These are phyloP conservation scores for Boeremia exigua DNA, from an alignment of 2,329 filamentous ascomycete species.

Conservation along the genomic window DNA sequence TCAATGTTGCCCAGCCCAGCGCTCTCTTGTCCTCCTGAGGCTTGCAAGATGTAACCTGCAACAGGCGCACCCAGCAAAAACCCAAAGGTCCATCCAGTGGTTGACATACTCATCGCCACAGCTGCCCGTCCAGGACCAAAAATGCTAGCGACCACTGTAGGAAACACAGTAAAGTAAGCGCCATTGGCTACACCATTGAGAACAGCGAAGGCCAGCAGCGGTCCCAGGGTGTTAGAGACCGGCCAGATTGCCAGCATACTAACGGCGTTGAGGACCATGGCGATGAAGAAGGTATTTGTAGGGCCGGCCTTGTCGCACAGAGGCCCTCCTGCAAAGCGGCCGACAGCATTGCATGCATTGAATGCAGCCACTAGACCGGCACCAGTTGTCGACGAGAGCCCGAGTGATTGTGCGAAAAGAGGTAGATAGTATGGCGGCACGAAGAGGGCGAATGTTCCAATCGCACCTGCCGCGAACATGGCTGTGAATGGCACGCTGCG, in stretches of 20 bases:
- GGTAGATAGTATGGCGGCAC: slow-evolving; percentile 38
- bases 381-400: slow-evolving; percentile 28
- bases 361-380: slow-evolving; percentile 35
- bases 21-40: slow-evolving; percentile 26
- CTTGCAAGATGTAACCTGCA: slow-evolving; percentile 36
- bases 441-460: slow-evolving; percentile 37
- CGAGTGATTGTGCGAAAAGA: slow-evolving; percentile 33
- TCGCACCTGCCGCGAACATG: slow-evolving; percentile 29
- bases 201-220: slow-evolving; percentile 31
- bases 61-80: slow-evolving; percentile 38
- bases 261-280: slow-evolving; percentile 32
- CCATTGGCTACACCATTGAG: slow-evolving; percentile 39
- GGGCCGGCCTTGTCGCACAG: slow-evolving; percentile 40
- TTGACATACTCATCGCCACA: slow-evolving; percentile 37
- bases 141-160: slow-evolving; percentile 34
- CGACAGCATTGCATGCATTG: slow-evolving; percentile 35
- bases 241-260: slow-evolving; percentile 43
- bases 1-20: slow-evolving; percentile 18
- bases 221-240: slow-evolving; percentile 28
- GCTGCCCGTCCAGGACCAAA: slow-evolving; percentile 35
- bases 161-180: slow-evolving; percentile 36
- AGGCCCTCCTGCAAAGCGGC: slow-evolving; percentile 31
- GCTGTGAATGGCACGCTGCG: slow-evolving; percentile 26
- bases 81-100: slow-evolving; percentile 33
- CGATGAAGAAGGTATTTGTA: slow-evolving; percentile 39